Conservation (phyloP, 768 basidiomycete genomes). For the Leucogyrophana mollusca region DNA sequence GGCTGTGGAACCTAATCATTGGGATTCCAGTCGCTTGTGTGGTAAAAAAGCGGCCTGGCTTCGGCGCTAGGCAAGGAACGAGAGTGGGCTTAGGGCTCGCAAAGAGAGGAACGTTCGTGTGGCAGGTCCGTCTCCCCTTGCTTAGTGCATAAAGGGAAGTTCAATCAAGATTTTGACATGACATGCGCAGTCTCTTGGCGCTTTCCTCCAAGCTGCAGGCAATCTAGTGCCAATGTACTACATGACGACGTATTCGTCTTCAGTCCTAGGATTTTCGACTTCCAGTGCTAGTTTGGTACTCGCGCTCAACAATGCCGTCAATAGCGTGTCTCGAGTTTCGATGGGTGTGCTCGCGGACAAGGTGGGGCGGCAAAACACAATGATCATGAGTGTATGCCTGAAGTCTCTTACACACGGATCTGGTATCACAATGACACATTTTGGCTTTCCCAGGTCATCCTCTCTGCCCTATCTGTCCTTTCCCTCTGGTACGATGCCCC, state of each 20-base stretch:
- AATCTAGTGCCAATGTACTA: slow-evolving; percentile 46
- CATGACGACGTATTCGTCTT: slow-evolving; percentile 39
- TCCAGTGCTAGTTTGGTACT: slow-evolving; percentile 37
- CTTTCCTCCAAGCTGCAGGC: slow-evolving; percentile 43
- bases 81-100: slow-evolving; percentile 36
- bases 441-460: slow-evolving; percentile 28
- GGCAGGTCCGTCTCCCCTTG: slow-evolving; percentile 28
- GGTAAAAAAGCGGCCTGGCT: slow-evolving; percentile 23
- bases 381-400: slow-evolving; percentile 34
- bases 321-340: slow-evolving; percentile 37
- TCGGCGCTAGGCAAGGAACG: slow-evolving; percentile 16
- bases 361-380: slow-evolving; percentile 44
- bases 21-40: slow-evolving; percentile 37
- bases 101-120: slow-evolving; percentile 39
- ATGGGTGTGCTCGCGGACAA: slow-evolving; percentile 43
- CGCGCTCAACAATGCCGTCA: slow-evolving; percentile 42
- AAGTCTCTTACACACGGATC: background rate
- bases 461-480: slow-evolving; percentile 38
- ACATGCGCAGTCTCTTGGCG: slow-evolving; percentile 31
- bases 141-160: background rate
- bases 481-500: slow-evolving; percentile 42
- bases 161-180: background rate
- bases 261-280: slow-evolving; percentile 36
- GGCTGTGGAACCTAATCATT: slow-evolving; percentile 38
- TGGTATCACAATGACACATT: too few species aligned